Base-by-base conservation (phyloP, 345 rosid genomes). In the Firmiana major region DNA sequence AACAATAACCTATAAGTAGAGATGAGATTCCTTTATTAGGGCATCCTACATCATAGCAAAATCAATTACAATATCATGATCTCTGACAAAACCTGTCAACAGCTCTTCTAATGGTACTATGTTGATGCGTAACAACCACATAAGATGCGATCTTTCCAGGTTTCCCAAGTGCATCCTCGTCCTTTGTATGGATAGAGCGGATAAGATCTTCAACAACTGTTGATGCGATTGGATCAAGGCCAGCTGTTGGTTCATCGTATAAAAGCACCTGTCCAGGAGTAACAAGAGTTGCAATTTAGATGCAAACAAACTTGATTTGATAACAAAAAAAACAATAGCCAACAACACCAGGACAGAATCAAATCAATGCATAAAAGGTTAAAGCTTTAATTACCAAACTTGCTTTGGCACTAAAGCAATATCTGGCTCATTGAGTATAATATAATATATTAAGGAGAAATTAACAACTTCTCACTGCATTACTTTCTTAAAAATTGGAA, bases 181-280 rank as follows among this genome's bases (percentile, higher is more conserved):
- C 91, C 63, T 82, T 89, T 75, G 68, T 67, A 84, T 92, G 99
- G 75, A 93, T 94, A 49, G 97, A 92, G 40, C 94, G 91, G 80
- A 96, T 96, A 58, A 96, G 97, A 88, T 96, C 99, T 90, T 96
- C 98, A 53, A 96, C 98, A 54, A 96, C 98, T 24, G 98, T 96
- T n/a, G 98, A 93, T 75, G 98, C 98, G 79, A 93, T 93, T 63
- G 99, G 99, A 87, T 96, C 99, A 46, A 96, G 99, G 63, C 99
- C 99, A 31, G 97, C 98, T 8, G 98, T 93, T 79, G 97, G 97
- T 82, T 96, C 98, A 64, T 96, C 98, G 22, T 93, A 96, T 81
- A 96, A 82, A 63, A 96, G 89, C 46, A 93, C 93, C 98, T 96
- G 82, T 24, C 42, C 34, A 31, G 34, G 57, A 51, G 38, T 46